Evolutionary conservation across 371 early-diverging fungal species (phyloP).

Genomic region (Lichtheimia ramosa): DNA sequence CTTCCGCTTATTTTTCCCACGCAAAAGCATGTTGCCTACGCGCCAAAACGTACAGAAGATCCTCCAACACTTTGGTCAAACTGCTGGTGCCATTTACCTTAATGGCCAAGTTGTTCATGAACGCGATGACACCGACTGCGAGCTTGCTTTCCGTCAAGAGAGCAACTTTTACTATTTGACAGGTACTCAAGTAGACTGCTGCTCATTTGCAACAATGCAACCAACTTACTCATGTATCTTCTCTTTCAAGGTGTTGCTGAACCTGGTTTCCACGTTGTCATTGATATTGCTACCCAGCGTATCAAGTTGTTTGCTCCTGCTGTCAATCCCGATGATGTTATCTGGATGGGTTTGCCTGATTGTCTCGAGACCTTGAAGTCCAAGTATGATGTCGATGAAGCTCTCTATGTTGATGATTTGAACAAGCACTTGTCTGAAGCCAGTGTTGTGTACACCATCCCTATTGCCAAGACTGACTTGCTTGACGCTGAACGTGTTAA

Average conservation of each 20-base stretch:
- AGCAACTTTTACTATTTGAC: slow-evolving; percentile 79
- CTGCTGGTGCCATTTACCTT: slow-evolving; percentile 68
- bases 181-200: slow-evolving; percentile 17
- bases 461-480: slow-evolving; percentile 24
- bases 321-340: slow-evolving; percentile 72
- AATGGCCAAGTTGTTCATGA: slow-evolving; percentile 63
- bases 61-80: slow-evolving; percentile 53
- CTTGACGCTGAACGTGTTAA: slow-evolving; percentile 9
- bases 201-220: neutral
- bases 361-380: slow-evolving; percentile 45
- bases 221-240: neutral
- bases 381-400: slow-evolving; percentile 67
- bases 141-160: slow-evolving; percentile 83
- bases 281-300: slow-evolving; percentile 64
- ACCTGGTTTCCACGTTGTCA: slow-evolving; percentile 74
- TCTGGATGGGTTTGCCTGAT: slow-evolving; percentile 82
- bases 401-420: slow-evolving; percentile 46
- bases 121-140: slow-evolving; percentile 78
- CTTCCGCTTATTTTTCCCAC: neutral
- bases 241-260: slow-evolving; percentile 58
- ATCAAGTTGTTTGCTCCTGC: slow-evolving; percentile 70
- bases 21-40: slow-evolving; percentile 44
- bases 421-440: slow-evolving; percentile 24
- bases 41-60: slow-evolving; percentile 67
- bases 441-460: slow-evolving; percentile 36